Conservation (phyloP, 2,329 filamentous ascomycete genomes). For the Colletotrichum truncatum region DNA sequence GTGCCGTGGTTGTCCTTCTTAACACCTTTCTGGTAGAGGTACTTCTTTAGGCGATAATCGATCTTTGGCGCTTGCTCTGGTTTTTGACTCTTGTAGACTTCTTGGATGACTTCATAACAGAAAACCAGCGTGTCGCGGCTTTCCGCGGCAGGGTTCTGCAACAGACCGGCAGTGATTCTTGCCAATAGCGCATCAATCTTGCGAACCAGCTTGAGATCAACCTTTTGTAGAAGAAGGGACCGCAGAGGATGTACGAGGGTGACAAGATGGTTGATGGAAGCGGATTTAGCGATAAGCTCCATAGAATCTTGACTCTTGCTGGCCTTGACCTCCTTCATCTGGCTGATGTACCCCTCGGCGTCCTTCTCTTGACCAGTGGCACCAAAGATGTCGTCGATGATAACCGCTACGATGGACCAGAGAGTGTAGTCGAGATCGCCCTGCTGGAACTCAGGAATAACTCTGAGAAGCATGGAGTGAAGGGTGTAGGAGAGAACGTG, state of each 20-base stretch:
- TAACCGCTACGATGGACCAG: constrained; percentile 77
- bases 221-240: constrained; percentile 81
- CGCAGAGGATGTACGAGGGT: constrained; percentile 83
- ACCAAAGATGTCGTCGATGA: constrained; percentile 98
- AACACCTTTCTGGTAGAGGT: constrained; percentile 81
- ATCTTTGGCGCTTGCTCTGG: constrained; percentile 61
- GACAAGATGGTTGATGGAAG: constrained; percentile 78
- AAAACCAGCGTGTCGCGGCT: constrained; percentile 89
- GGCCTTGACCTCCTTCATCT: constrained; percentile 97
- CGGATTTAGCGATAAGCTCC: constrained; percentile 87
- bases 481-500: constrained; percentile 96
- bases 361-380: constrained; percentile 94
- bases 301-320: constrained; percentile 99
- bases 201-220: constrained; percentile 82
- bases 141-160: constrained; percentile 82
- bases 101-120: constrained; percentile 92
- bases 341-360: constrained; percentile 91
- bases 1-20: constrained; percentile 78
- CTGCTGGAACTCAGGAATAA: constrained; percentile 76
- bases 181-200: constrained; percentile 92
- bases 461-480: constrained; percentile 85
- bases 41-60: constrained; percentile 73
- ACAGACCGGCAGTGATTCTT: constrained; percentile 82
- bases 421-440: constrained; percentile 93
- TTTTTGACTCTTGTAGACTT: constrained; percentile 76